Evolutionary conservation across 2,329 filamentous ascomycete species (phyloP).

Genomic region (Chalara sp.): DNA sequence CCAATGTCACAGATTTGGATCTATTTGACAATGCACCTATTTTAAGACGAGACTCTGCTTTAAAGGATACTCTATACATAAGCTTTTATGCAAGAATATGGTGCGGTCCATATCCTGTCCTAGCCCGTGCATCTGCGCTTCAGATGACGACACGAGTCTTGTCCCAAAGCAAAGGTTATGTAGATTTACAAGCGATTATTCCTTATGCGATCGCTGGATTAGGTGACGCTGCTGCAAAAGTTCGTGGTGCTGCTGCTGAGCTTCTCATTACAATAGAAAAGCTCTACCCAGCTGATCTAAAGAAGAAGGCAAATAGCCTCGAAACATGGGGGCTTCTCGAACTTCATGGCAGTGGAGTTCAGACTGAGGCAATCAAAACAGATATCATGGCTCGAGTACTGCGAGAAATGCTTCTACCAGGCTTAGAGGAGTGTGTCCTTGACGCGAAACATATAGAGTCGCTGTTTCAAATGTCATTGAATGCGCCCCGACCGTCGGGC

Average conservation of each 20-base stretch:
- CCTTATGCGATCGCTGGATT: conserved; percentile 75
- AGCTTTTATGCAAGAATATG: conserved; percentile 72
- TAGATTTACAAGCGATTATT: conserved; percentile 72
- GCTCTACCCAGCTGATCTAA: conserved; percentile 38
- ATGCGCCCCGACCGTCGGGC: conserved; percentile 39
- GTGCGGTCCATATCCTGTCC: conserved; percentile 62
- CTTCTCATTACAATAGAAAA: conserved; percentile 51
- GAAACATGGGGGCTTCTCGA: conserved; percentile 51
- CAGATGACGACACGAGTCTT: conserved; percentile 54
- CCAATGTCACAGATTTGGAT: conserved; percentile 32
- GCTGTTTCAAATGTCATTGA: conserved; percentile 54
- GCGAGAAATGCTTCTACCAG: conserved; percentile 61
- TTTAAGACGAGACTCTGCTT: conserved; percentile 46
- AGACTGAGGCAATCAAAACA: conserved; percentile 49
- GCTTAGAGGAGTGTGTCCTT: conserved; percentile 78
- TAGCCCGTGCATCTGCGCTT: conserved; percentile 64
- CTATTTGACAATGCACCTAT: conserved; percentile 42
- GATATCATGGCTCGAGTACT: conserved; percentile 56
- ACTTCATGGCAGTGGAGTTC: conserved; percentile 55
- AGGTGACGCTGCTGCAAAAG: conserved; percentile 65
- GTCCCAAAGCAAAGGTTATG: conserved; percentile 39
- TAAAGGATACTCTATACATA: conserved; percentile 59
- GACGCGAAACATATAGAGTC: conserved; percentile 65
- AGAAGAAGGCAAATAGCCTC: conserved; percentile 32
- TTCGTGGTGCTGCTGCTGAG: conserved; percentile 69